Evolutionary conservation across 768 basidiomycete genomes (phyloP), one percentile per base, ranked within the genome.

Genomic region (Termitomyces sp.): DNA sequence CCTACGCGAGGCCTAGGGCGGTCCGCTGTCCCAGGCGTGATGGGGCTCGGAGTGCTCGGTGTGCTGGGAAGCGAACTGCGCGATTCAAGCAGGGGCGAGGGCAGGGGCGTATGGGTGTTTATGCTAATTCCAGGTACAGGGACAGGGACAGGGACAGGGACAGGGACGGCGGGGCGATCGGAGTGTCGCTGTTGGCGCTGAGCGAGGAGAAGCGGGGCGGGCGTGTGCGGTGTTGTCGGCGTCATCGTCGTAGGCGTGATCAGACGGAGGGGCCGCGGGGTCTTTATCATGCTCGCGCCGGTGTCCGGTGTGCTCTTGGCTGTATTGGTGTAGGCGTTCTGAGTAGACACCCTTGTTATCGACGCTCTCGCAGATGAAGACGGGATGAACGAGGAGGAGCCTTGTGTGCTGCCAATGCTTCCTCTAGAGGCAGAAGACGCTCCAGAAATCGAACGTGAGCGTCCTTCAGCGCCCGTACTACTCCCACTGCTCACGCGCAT

Each of bases 1-100:
- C 87, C 87, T 10, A 83, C 88, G 34, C 87, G 72, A 10, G 87
- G 86, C 63, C 74, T 81, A 20, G 83, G 84, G 15, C 76, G 73
- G 4, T 56, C 63, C 6, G 40, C 14, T 1, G 5, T 14, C 29
- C 52, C 43, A 34, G 53, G 57, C 0, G 52, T 15, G 31, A 55
- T 25, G 3, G 57, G 50, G 38, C 32, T 46, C 20, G 57, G 58
- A 0, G 57, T 36, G 59, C 37, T 42, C 4, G 63, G 59, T 1
- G 62, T 76, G 1, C n/a, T 64, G 60, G 29, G 60, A 11, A 20
- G 63, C 32, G 4, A 60, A 42, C 4, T 68, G 40, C 2, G 65
- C 59, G 14, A 73, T 56, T 17, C 67, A 58, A 56, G 75, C 73
- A 2, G 74, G 76, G 25, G 78, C 76, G 3, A 76, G 75, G 12